These are phyloP conservation scores for Teratosphaeria viscida DNA, from an alignment of 2,329 filamentous ascomycete genomes.

Conservation along the genomic window DNA sequence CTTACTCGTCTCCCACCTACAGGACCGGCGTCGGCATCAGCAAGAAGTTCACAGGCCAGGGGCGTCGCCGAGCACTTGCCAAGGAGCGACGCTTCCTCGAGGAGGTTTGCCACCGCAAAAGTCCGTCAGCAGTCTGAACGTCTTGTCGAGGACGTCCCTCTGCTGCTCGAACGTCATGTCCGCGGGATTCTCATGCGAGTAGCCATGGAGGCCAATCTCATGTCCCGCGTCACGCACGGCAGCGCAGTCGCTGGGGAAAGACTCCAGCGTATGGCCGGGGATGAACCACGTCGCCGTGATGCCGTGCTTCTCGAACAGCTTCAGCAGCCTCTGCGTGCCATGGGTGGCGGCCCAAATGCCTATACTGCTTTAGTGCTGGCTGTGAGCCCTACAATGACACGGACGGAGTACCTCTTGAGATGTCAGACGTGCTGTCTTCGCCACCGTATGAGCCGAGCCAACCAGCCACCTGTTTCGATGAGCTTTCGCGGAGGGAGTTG, in stretches of 20 bases:
- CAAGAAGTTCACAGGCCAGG: not conserved
- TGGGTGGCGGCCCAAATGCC: conserved; percentile 55
- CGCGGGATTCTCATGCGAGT: conserved; percentile 60
- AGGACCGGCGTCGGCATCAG: not conserved
- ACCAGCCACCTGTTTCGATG: conserved; percentile 34
- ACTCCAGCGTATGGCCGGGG: conserved; percentile 51
- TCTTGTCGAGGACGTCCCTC: conserved; percentile 60
- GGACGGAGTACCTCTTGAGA: conserved; percentile 41
- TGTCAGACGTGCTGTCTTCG: conserved; percentile 60
- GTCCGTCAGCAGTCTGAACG: conserved; percentile 56
- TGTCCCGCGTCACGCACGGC: conserved; percentile 51
- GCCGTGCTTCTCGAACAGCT: conserved; percentile 58
- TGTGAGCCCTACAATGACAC: not conserved
- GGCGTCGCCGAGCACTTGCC: conserved; percentile 11
- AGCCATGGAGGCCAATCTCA: conserved; percentile 58
- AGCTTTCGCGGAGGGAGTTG: not conserved
- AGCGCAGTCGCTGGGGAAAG: conserved; percentile 53
- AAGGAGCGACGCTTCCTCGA: conserved; percentile 59
- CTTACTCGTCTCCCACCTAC: conserved; percentile 54
- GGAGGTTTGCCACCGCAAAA: conserved; percentile 57
- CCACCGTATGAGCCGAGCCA: conserved; percentile 67
- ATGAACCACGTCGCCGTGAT: conserved; percentile 59
- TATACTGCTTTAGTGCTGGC: not conserved
- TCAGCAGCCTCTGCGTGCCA: conserved; percentile 54
- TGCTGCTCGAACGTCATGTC: conserved; percentile 66